Base-by-base conservation (phyloP, 371 early-diverging fungal species). In the Lichtheimia hyalospora region DNA sequence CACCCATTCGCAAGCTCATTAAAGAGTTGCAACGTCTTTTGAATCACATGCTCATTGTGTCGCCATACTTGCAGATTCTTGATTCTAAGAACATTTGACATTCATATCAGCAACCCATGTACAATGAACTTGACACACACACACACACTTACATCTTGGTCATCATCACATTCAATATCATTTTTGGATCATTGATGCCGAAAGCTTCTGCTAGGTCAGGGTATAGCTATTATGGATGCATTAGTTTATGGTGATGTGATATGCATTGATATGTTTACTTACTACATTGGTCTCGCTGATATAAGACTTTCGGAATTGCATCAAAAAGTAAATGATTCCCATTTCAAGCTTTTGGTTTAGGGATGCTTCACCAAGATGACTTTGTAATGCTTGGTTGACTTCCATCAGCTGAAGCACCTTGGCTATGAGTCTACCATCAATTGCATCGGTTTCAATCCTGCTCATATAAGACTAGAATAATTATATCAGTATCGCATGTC, bases 1-100 rank as follows among this genome's bases (percentile, higher is more conserved):
- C 85, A 92, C 82, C 95, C 95, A 18, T 84, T 78, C 1, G 94
- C 82, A 16, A 95, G 67, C 52, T 92, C 92, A 52, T 82, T 75
- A 58, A 92, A 84, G 49, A 92, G 75, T 49, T 75, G 75, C 57
- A 93, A 66, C 0, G 89, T 62, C 23, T 52, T 64, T 10, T 54
- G 46, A 5, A 64, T 52, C n/a, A 64, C 52, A 39, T 50, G 62
- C 42, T 58, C 55, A 53, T 74, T 69, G 25, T 58, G 60, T 18
- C 74, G 53, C 44, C 73, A 76, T 15, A 61, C 66, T 42, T 59
- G 54, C 23, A 68, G 27, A 49, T 63, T 68, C 18, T 46, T 60
- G 21, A 59, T 52, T 48, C 63, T 62, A 53, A 8, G 21, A 2
- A 24, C 24, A 15, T 1, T 25, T 49, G 56, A 21, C 14, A n/a